Conservation (phyloP, 1,284 basidiomycete species). For the Rhodotorula sp. region DNA sequence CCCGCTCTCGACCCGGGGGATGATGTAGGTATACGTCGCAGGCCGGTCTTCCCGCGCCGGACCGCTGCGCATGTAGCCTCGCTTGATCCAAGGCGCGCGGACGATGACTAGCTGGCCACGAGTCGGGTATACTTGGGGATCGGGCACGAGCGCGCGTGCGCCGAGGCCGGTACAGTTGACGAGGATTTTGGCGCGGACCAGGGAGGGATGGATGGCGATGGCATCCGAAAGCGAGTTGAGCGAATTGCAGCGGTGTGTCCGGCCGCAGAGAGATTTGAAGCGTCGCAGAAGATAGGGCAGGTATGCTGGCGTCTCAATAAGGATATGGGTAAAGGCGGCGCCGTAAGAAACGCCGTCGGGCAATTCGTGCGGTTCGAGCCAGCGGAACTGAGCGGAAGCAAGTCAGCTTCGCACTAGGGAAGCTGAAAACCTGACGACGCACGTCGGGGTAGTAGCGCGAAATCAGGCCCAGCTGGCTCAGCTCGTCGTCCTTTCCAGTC, state of each 20-base stretch:
- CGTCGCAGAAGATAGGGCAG: slow-evolving; percentile 64
- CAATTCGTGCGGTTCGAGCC: slow-evolving; percentile 54
- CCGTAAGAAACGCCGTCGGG: slow-evolving; percentile 54
- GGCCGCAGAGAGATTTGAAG: slow-evolving; percentile 63
- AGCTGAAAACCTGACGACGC: slow-evolving; percentile 1
- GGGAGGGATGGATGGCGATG: background rate
- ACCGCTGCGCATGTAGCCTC: slow-evolving; percentile 59
- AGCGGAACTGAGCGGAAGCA: slow-evolving; percentile 54
- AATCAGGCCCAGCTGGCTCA: slow-evolving; percentile 18
- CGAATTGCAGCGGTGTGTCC: slow-evolving; percentile 54
- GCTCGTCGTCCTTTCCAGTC: slow-evolving; percentile 12
- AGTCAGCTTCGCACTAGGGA: background rate
- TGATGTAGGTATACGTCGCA: slow-evolving; percentile 62
- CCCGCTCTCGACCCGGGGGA: slow-evolving; percentile 53
- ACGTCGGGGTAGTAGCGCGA: slow-evolving; percentile 29
- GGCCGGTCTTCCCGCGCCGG: slow-evolving; percentile 42
- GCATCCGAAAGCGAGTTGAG: slow-evolving; percentile 15
- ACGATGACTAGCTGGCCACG: slow-evolving; percentile 58
- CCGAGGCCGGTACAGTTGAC: slow-evolving; percentile 42
- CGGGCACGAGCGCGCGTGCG: slow-evolving; percentile 51
- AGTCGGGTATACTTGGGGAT: slow-evolving; percentile 56
- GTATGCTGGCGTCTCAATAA: slow-evolving; percentile 66
- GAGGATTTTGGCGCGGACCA: slow-evolving; percentile 3
- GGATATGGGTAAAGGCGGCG: slow-evolving; percentile 62
- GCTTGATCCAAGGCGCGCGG: slow-evolving; percentile 58